A percentile compares a stretch with the other conserved stretches of the same genome.
phyloP scores from a whole-genome alignment of 176 grass and related monocot species.

The Musa troglodytarum region DNA sequence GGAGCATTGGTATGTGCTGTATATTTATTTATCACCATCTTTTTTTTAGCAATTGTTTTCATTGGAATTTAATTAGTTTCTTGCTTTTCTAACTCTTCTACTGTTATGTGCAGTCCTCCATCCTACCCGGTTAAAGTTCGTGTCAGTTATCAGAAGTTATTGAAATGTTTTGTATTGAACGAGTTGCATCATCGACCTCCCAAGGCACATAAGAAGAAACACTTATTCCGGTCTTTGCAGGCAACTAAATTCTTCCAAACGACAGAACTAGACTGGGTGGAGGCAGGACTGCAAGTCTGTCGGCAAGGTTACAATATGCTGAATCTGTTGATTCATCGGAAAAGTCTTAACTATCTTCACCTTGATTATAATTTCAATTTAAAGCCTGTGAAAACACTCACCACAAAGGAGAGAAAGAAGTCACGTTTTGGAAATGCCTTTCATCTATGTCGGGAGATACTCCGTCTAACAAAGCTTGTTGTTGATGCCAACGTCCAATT shows the following conservation, averaged over 20 bases:
- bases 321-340: slow-evolving; percentile 95
- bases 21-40: slow-evolving; percentile 43
- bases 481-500: slow-evolving; percentile 99
- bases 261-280: slow-evolving; percentile 95
- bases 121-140: slow-evolving; percentile 95
- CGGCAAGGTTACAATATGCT: slow-evolving; percentile 99
- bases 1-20: slow-evolving; percentile 64
- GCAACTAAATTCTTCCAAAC: slow-evolving; percentile 97
- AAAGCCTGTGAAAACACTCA: slow-evolving; percentile 93
- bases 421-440: slow-evolving; percentile 98
- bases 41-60: neutral
- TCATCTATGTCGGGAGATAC: slow-evolving; percentile 92
- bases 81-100: slow-evolving; percentile 24
- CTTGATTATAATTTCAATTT: slow-evolving; percentile 96
- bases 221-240: slow-evolving; percentile 84
- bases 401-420: slow-evolving; percentile 91
- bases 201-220: slow-evolving; percentile 95
- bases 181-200: slow-evolving; percentile 88
- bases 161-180: slow-evolving; percentile 97
- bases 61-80: neutral
- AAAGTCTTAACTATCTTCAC: slow-evolving; percentile 96
- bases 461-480: slow-evolving; percentile 92
- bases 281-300: slow-evolving; percentile 93
- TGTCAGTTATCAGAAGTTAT: slow-evolving; percentile 92
- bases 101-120: slow-evolving; percentile 61